phyloP scores from a whole-genome alignment of 2,329 filamentous ascomycete genomes.

The Aotearoamyces nothofagi region DNA sequence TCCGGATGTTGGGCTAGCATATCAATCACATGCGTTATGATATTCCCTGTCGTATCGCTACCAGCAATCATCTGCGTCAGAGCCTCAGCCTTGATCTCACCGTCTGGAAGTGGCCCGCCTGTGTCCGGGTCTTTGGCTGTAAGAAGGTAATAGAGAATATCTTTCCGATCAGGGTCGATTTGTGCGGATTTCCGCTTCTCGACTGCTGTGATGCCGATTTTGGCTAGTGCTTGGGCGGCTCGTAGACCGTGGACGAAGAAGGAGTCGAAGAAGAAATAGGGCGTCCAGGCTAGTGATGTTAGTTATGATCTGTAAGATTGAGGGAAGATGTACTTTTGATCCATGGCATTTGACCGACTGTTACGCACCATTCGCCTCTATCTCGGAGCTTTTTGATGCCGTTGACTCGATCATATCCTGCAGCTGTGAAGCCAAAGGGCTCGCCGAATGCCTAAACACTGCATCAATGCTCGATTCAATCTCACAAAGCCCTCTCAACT shows the following conservation, averaged over 20 bases:
- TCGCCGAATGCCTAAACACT: slow-evolving; percentile 65
- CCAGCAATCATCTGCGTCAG: slow-evolving; percentile 78
- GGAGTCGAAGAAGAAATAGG: slow-evolving; percentile 64
- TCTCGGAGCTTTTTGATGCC: slow-evolving; percentile 45
- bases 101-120: slow-evolving; percentile 57
- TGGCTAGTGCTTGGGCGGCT: slow-evolving; percentile 67
- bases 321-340: no score
- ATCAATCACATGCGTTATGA: slow-evolving; percentile 71
- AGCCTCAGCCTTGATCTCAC: slow-evolving; percentile 78
- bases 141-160: slow-evolving; percentile 72
- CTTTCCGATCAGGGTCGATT: slow-evolving; percentile 51
- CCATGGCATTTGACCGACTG: slow-evolving; percentile 66
- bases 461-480: no score
- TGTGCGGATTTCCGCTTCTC: slow-evolving; percentile 52
- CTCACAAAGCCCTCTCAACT: no score
- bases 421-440: slow-evolving; percentile 70
- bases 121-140: slow-evolving; percentile 73
- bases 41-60: slow-evolving; percentile 63
- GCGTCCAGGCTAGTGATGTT: slow-evolving; percentile 61
- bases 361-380: slow-evolving; percentile 69
- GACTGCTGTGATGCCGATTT: slow-evolving; percentile 76
- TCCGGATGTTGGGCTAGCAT: slow-evolving; percentile 56
- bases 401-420: slow-evolving; percentile 63
- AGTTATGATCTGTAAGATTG: no score
- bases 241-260: slow-evolving; percentile 65